Conservation (phyloP, 1,139 yeast genomes). For the Yamadazyma trypodendri region DNA sequence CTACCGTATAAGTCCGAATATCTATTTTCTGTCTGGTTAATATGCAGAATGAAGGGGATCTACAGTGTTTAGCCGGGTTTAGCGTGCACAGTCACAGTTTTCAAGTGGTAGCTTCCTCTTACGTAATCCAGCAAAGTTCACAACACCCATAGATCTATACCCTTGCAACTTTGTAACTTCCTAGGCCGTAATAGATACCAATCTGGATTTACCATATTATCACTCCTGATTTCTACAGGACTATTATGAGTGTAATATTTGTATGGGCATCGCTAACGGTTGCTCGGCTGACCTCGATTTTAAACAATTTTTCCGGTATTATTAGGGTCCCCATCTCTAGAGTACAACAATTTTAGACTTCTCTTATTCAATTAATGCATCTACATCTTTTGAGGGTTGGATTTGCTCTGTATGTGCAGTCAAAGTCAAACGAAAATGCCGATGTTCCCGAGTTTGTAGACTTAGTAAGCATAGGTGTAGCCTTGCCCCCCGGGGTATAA, state of each 20-base stretch:
- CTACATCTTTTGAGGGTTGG: no score
- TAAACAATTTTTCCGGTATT: background rate
- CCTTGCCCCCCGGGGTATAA: no score
- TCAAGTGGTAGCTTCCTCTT: background rate
- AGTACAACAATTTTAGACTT: no score
- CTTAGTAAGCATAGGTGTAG: no score
- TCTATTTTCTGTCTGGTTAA: no score
- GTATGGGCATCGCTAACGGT: background rate
- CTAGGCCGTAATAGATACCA: background rate
- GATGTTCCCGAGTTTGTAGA: no score
- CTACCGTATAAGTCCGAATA: background rate
- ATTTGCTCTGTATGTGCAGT: no score
- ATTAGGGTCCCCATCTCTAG: background rate
- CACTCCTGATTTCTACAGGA: slow-evolving; percentile 11
- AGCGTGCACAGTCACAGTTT: background rate
- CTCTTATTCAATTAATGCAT: no score
- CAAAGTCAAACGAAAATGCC: no score
- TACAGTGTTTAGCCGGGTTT: background rate
- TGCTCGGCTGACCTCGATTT: background rate
- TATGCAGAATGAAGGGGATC: background rate
- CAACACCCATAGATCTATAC: background rate
- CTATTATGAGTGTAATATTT: slow-evolving; percentile 9
- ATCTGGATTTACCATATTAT: slow-evolving; percentile 3
- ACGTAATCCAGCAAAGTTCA: slow-evolving; percentile 1
- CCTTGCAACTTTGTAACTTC: background rate